Evolutionary conservation across 1,139 yeast species (phyloP), one percentile per base, ranked within the genome.

Genomic region (Meyerozyma smithsonii): DNA sequence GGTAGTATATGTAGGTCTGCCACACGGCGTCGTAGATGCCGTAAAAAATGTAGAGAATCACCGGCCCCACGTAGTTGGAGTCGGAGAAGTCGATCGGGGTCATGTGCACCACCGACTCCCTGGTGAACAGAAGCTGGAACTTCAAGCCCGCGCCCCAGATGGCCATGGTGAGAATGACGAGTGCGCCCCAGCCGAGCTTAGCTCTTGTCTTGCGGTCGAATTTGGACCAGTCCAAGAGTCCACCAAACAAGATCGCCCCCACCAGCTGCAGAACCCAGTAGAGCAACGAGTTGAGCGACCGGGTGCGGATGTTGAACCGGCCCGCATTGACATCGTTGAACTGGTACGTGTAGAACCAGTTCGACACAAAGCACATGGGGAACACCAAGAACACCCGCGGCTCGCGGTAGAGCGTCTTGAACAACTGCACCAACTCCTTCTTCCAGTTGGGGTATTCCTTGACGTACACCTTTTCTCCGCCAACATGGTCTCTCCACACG

Each of bases 281-380:
- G 32, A 49, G 49, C 30, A 49, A 41, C 34, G 50, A 47, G 44
- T 49, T 49, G 39, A 49, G 42, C 12, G 53, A 46, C 1, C 53
- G 39, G 5, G 51, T 48, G 10, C 50, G 34, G 19, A 49, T 48
- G 28, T 45, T 48, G 42, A 49, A 49, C 3, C 51, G 40, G 11
- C 43, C 50, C 1, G 47, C 53, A 36, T 49, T 49, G 41, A 43
- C 39, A 33, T 44, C 47, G 43, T 49, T 49, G 36, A 49, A 49
- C 40, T 49, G 53, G 44, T 49, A 49, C 6, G 51, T 49, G 45
- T 49, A 49, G 45, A 49, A 49, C 48, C 49, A 49, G 42, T 49
- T 49, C 18, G 50, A 46, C 2, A 51, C 49, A 25, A 45, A 42
- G 39, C 47, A 49, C 53, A 49, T 49, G 24, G 53, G 53, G 42